Percentiles rank a stretch among this genome's conserved stretches.
phyloP scores from a whole-genome alignment of 2,329 filamentous ascomycete genomes.

The Stenocarpella maydis region DNA sequence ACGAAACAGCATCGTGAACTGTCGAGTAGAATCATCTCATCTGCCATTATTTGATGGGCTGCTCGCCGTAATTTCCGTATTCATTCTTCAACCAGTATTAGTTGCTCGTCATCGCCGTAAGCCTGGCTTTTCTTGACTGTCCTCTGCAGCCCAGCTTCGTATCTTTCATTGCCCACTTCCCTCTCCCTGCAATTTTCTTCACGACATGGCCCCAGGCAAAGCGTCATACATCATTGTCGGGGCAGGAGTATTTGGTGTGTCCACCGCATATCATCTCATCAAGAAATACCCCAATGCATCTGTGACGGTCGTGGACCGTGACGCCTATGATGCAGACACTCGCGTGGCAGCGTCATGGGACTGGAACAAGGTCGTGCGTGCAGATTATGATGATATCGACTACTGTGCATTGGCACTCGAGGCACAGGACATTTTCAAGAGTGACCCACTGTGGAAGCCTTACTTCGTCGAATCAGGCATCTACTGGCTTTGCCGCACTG shows the following conservation, averaged over 20 bases:
- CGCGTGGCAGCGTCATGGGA: constrained; percentile 72
- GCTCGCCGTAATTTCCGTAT: neutral
- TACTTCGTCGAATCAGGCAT: constrained; percentile 69
- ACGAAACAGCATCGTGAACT: constrained; percentile 10
- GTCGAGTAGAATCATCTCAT: neutral
- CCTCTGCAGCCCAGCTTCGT: neutral
- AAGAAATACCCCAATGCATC: constrained; percentile 56
- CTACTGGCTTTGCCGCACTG: constrained; percentile 61
- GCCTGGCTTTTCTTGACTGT: neutral
- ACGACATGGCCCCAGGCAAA: neutral
- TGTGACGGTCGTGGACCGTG: constrained; percentile 66
- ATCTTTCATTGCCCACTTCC: neutral
- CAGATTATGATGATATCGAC: constrained; percentile 71
- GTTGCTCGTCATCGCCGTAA: neutral
- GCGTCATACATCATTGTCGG: constrained; percentile 66
- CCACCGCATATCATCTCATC: constrained; percentile 70
- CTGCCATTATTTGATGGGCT: constrained; percentile 8
- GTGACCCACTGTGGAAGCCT: constrained; percentile 62
- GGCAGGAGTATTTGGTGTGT: constrained; percentile 71
- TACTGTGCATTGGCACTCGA: constrained; percentile 73
- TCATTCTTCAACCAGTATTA: neutral
- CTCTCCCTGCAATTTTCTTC: neutral
- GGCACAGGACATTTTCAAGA: constrained; percentile 68
- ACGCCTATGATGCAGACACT: constrained; percentile 56
- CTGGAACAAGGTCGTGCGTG: constrained; percentile 76